Percentiles rank a stretch among this genome's conserved stretches.
Conservation (phyloP, 2,329 filamentous ascomycete species). For the Ampelomyces quisqualis region DNA sequence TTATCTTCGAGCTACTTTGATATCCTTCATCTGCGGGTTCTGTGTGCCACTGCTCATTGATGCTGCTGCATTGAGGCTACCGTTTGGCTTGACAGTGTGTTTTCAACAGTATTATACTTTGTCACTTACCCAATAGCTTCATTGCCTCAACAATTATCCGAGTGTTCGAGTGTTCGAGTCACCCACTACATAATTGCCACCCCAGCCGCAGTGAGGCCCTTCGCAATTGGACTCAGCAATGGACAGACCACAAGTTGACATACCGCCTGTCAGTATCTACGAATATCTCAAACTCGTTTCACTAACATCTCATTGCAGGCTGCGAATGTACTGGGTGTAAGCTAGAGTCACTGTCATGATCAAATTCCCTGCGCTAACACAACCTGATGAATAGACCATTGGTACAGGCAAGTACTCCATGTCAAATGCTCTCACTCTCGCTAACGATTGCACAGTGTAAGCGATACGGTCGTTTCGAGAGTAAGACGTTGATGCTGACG, state of each 20-base stretch:
- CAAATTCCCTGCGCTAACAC: constrained; percentile 16
- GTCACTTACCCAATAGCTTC: too few species aligned
- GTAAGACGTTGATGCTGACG: too few species aligned
- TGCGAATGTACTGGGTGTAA: constrained; percentile 44
- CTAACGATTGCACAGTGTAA: constrained; percentile 30
- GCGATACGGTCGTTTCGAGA: constrained; percentile 2
- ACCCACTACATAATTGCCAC: not conserved
- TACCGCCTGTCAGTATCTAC: constrained; percentile 32
- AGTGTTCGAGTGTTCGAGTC: too few species aligned
- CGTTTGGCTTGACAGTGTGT: not conserved
- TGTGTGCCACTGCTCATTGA: constrained; percentile 6
- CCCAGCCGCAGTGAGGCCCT: not conserved
- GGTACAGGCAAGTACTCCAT: constrained; percentile 36
- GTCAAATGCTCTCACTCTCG: not conserved
- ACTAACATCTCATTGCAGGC: constrained; percentile 36
- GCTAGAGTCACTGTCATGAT: constrained; percentile 10
- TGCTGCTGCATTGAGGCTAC: constrained; percentile 4
- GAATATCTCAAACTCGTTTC: not conserved
- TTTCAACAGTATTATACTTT: not conserved
- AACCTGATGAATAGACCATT: constrained; percentile 32
- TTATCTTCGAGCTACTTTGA: constrained; percentile 6
- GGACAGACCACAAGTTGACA: constrained; percentile 38
- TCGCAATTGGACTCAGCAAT: constrained; percentile 8
- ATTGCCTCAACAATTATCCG: too few species aligned
- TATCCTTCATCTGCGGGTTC: constrained; percentile 3